Evolutionary conservation across 495 filamentous ascomycete species (phyloP).

Genomic region (Apiosordaria backusii): DNA sequence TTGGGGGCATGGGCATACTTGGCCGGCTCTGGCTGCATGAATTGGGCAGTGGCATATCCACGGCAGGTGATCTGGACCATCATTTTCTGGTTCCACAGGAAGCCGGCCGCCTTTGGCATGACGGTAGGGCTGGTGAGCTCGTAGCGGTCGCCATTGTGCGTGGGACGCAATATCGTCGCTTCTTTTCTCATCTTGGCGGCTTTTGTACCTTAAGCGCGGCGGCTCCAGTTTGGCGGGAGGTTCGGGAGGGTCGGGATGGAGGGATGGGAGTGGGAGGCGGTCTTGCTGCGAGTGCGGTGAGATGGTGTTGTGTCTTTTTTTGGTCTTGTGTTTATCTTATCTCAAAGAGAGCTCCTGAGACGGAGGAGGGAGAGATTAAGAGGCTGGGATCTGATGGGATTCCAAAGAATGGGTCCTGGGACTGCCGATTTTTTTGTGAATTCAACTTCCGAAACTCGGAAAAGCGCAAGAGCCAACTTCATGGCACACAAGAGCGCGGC

Average conservation of each 20-base stretch:
- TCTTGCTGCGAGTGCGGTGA: too few relatives aligned
- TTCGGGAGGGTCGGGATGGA: slow-evolving; percentile 5
- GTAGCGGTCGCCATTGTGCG: slow-evolving; percentile 51
- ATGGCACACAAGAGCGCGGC: slow-evolving; percentile 19
- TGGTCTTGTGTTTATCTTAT: slow-evolving; percentile 13
- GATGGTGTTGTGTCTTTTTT: slow-evolving; percentile 3
- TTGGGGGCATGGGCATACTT: slow-evolving; percentile 56
- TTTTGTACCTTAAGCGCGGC: not conserved
- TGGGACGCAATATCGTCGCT: slow-evolving; percentile 39
- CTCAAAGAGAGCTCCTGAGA: not conserved
- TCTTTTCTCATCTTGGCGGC: slow-evolving; percentile 29
- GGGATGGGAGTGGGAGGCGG: not conserved
- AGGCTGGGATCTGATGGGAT: not conserved
- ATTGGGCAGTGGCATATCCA: slow-evolving; percentile 54
- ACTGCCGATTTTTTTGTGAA: slow-evolving; percentile 6
- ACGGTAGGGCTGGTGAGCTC: slow-evolving; percentile 53
- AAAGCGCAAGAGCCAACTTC: slow-evolving; percentile 17
- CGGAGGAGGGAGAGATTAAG: not conserved
- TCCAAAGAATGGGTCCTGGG: slow-evolving; percentile 1
- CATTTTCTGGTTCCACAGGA: slow-evolving; percentile 60
- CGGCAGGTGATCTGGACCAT: slow-evolving; percentile 58
- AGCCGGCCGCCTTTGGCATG: slow-evolving; percentile 53
- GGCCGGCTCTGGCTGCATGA: slow-evolving; percentile 58
- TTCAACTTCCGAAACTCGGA: slow-evolving; percentile 13
- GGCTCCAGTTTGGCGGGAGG: slow-evolving; percentile 9